Evolutionary conservation across 352 stramenopile species (phyloP), one percentile per base, ranked within the genome.

Genomic region (Sclerospora graminicola): DNA sequence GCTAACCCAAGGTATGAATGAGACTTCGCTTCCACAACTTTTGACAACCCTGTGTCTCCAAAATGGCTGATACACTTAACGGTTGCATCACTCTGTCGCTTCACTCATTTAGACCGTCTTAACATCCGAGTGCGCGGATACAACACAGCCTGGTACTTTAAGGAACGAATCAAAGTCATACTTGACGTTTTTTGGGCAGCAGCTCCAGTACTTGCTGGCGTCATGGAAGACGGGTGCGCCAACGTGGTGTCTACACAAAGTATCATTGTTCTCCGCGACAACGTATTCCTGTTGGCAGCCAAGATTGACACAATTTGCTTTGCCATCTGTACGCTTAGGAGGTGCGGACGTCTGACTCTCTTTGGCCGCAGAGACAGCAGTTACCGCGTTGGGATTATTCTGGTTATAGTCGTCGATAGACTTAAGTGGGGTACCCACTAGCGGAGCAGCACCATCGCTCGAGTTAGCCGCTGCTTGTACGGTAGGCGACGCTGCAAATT

Each of bases 151-250:
- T 1, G 80, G 74, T 11, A 97, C 72, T 45, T 92, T 69, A 14
- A 96, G 68, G 59, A 97, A 97, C 41, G 86, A 88, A 23, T 97
- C 87, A 63, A 96, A 97, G 60, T 97, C 86, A 73, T 96, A 97
- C 75, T 95, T 95, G 57, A 94, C 76, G 20, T 68, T 55, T 54
- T 95, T 91, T 11, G 88, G 85, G 52, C 89, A 97, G 70, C 89
- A 97, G 48, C 70, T 89, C 89, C 89, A 97, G 63, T 80, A 95
- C 63, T 97, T 97, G 55, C 81, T 78, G 34, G 81, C 82, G 50
- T 97, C 89, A 53, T 96, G 89, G 63, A 97, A 97, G 27, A 97
- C 80, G 1, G 89, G 89, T 26, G 83, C 69, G 8, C 80, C 81
- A 6, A 69, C 71, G 59, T 97, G 88, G 63, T 96, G 88, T 35